A percentile compares a stretch with the other conserved stretches of the same genome.
phyloP scores from a whole-genome alignment of 2,329 filamentous ascomycete genomes.

The Kalmusia sp. region DNA sequence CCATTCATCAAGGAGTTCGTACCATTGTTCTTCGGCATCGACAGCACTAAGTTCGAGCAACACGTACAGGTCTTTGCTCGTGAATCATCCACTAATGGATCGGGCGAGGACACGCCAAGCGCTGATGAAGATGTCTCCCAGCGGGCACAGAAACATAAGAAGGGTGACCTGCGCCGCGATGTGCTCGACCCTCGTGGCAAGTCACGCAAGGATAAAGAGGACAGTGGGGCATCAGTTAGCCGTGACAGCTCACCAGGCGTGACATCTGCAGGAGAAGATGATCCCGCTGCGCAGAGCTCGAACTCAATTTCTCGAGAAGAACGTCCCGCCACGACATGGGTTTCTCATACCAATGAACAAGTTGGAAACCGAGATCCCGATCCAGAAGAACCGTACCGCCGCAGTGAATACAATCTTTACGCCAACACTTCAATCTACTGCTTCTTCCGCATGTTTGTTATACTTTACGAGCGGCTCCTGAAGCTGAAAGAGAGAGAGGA shows the following conservation, averaged over 20 bases:
- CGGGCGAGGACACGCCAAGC: slow-evolving; percentile 68
- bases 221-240: slow-evolving; percentile 77
- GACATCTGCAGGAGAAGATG: slow-evolving; percentile 78
- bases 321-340: slow-evolving; percentile 70
- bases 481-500: slow-evolving; percentile 82
- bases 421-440: slow-evolving; percentile 90
- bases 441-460: slow-evolving; percentile 92
- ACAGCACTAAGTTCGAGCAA: slow-evolving; percentile 66
- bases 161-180: slow-evolving; percentile 75
- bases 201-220: slow-evolving; percentile 77
- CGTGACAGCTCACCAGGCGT: slow-evolving; percentile 89
- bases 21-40: slow-evolving; percentile 58
- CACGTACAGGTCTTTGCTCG: slow-evolving; percentile 61
- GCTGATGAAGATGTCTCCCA: slow-evolving; percentile 76
- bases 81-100: slow-evolving; percentile 54
- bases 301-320: slow-evolving; percentile 65
- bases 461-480: slow-evolving; percentile 83
- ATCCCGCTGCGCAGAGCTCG: slow-evolving; percentile 69
- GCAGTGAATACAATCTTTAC: slow-evolving; percentile 87
- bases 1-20: slow-evolving; percentile 60
- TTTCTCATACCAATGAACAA: slow-evolving; percentile 61
- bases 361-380: slow-evolving; percentile 70
- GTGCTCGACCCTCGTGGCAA: slow-evolving; percentile 83
- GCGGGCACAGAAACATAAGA: slow-evolving; percentile 69
- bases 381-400: slow-evolving; percentile 79